Conservation (phyloP, 495 filamentous ascomycete species). For the Daldinia grandis region DNA sequence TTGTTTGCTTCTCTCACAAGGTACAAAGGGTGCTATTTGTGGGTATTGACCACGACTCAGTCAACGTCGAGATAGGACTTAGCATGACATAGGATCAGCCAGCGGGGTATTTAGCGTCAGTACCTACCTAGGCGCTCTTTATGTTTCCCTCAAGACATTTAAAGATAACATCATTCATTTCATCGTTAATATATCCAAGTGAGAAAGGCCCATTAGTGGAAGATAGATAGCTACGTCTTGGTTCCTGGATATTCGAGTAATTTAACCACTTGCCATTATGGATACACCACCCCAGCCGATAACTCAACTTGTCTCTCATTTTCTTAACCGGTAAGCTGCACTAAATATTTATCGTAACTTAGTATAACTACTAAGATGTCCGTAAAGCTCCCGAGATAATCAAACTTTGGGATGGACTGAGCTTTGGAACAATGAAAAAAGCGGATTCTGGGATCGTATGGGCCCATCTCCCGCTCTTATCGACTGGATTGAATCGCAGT, state of each 20-base stretch:
- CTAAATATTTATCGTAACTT: neutral
- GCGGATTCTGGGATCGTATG: conserved; percentile 54
- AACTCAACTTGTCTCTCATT: conserved; percentile 8
- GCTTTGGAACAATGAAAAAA: conserved; percentile 51
- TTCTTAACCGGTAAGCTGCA: conserved; percentile 1
- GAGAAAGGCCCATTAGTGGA: neutral
- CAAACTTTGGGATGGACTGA: conserved; percentile 45
- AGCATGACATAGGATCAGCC: neutral
- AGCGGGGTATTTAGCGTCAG: neutral
- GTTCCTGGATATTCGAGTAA: neutral
- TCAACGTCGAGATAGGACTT: neutral
- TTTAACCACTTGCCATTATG: neutral
- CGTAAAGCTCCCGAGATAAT: neutral
- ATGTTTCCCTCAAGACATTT: neutral
- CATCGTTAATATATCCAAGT: neutral
- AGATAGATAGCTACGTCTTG: neutral
- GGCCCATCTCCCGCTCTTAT: conserved; percentile 54
- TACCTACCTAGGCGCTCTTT: too few species aligned
- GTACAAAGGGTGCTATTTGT: neutral
- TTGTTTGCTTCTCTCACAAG: neutral
- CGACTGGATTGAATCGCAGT: conserved; percentile 49
- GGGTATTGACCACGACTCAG: neutral
- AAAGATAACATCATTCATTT: neutral
- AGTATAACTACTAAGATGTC: neutral
- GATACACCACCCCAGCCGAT: neutral